Evolutionary conservation across 352 stramenopile genomes (phyloP).

Genomic region (Phytopythium vexans): DNA sequence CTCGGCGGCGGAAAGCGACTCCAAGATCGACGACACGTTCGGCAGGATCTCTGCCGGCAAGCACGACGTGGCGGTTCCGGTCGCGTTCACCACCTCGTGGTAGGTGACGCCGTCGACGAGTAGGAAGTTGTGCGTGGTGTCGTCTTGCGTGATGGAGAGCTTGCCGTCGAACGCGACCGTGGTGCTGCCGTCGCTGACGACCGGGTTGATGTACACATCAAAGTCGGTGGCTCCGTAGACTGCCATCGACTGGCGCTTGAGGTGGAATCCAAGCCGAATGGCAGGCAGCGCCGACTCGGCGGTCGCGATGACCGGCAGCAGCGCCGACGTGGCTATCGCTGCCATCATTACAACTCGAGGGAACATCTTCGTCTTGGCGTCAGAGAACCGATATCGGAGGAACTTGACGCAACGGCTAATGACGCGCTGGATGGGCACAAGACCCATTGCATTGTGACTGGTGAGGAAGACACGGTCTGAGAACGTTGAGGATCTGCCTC

Average conservation of each 20-base stretch:
- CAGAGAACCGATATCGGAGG: no score
- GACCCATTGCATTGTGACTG: no score
- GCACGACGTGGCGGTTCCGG: slow-evolving; percentile 17
- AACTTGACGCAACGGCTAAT: no score
- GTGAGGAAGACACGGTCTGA: no score
- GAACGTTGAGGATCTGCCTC: no score
- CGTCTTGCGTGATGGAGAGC: slow-evolving; percentile 24
- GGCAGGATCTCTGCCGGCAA: slow-evolving; percentile 21
- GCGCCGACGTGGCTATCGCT: no score
- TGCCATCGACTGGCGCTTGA: slow-evolving; percentile 50
- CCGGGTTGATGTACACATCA: slow-evolving; percentile 38
- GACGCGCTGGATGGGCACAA: no score
- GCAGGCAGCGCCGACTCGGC: slow-evolving; percentile 19
- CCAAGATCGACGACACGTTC: slow-evolving; percentile 24
- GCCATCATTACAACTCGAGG: no score
- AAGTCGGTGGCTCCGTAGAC: slow-evolving; percentile 43
- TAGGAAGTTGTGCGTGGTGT: slow-evolving; percentile 30
- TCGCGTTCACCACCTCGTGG: slow-evolving; percentile 17
- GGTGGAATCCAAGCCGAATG: slow-evolving; percentile 36
- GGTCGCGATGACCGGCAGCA: not conserved
- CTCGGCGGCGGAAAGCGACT: slow-evolving; percentile 25
- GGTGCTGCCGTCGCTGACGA: slow-evolving; percentile 14
- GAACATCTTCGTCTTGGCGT: no score
- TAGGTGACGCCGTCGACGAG: slow-evolving; percentile 34
- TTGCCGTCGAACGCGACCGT: slow-evolving; percentile 40